Conservation (phyloP, 306 rosid genomes). For the Begonia masoniana region DNA sequence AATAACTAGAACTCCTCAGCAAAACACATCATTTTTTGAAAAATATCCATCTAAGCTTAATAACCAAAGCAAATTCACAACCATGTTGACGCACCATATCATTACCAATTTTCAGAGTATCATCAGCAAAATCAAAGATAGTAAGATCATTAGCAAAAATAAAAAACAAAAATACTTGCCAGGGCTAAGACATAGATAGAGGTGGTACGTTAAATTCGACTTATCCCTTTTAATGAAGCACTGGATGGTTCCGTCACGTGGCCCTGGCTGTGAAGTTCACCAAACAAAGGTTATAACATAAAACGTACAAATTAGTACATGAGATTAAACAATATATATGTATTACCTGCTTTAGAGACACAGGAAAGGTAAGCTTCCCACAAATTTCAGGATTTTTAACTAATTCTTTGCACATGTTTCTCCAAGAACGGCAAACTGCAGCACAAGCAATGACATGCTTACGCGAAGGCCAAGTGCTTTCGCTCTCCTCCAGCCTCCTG, state of each 20-base stretch:
- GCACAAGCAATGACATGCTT: conserved; percentile 71
- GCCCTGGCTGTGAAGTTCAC: conserved; percentile 52
- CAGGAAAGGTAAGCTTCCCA: conserved; percentile 85
- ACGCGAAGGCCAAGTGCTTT: conserved; percentile 77
- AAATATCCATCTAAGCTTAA: too few relatives aligned
- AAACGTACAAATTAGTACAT: neutral
- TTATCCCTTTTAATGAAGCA: conserved; percentile 95
- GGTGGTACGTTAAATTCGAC: conserved; percentile 79
- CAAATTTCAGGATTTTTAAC: conserved; percentile 55
- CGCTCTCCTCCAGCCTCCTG: conserved; percentile 74
- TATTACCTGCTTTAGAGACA: conserved; percentile 80
- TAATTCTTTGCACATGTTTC: conserved; percentile 84
- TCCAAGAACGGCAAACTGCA: conserved; percentile 83
- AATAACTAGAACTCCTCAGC: too few relatives aligned
- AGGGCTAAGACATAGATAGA: conserved; percentile 85
- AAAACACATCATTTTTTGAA: too few relatives aligned
- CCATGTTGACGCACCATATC: too few relatives aligned
- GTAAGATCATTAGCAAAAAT: neutral
- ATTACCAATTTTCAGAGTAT: too few relatives aligned
- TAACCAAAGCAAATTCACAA: too few relatives aligned
- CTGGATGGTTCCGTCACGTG: conserved; percentile 66
- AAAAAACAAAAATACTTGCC: conserved; percentile 28
- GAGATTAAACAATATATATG: neutral
- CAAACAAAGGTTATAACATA: neutral
- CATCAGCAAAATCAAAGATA: neutral